phyloP scores from a whole-genome alignment of 1,139 yeast species.

The Sugiyamaella japonica region DNA sequence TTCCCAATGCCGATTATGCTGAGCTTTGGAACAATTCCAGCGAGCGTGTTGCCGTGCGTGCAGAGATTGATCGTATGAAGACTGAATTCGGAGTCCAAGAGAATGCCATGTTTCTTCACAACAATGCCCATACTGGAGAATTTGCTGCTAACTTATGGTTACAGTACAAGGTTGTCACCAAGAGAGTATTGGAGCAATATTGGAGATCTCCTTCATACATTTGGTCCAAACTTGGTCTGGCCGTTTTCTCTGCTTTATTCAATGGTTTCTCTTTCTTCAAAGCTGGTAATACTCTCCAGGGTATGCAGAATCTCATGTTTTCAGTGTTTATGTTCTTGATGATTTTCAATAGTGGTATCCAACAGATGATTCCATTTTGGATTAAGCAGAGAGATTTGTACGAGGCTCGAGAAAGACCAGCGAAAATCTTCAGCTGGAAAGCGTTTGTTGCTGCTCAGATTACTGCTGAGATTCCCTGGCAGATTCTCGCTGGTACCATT shows the following conservation, averaged over 20 bases:
- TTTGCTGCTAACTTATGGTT: slow-evolving; percentile 47
- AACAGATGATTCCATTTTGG: slow-evolving; percentile 73
- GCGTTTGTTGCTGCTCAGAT: slow-evolving; percentile 63
- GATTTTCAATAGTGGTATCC: slow-evolving; percentile 60
- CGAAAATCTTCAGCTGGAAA: slow-evolving; percentile 63
- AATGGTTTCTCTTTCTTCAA: slow-evolving; percentile 76
- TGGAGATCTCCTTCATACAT: slow-evolving; percentile 77
- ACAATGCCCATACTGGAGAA: slow-evolving; percentile 21
- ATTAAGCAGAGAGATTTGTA: slow-evolving; percentile 74
- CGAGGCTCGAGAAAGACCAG: slow-evolving; percentile 90
- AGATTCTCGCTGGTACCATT: slow-evolving; percentile 60
- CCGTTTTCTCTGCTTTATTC: slow-evolving; percentile 54
- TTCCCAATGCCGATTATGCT: slow-evolving; percentile 61
- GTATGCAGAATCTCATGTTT: slow-evolving; percentile 51
- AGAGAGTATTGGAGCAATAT: slow-evolving; percentile 58
- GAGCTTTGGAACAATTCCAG: slow-evolving; percentile 65
- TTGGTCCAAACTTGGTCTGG: slow-evolving; percentile 62
- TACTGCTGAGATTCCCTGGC: slow-evolving; percentile 76
- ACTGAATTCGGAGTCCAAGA: slow-evolving; percentile 27
- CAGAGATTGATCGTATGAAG: slow-evolving; percentile 34
- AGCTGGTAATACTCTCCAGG: slow-evolving; percentile 56
- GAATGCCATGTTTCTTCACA: slow-evolving; percentile 17
- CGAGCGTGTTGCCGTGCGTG: slow-evolving; percentile 49
- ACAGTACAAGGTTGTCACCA: slow-evolving; percentile 55
- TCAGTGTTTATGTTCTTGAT: slow-evolving; percentile 67